Conservation (phyloP, 2,329 filamentous ascomycete genomes). For the Sporothrix inflata region DNA sequence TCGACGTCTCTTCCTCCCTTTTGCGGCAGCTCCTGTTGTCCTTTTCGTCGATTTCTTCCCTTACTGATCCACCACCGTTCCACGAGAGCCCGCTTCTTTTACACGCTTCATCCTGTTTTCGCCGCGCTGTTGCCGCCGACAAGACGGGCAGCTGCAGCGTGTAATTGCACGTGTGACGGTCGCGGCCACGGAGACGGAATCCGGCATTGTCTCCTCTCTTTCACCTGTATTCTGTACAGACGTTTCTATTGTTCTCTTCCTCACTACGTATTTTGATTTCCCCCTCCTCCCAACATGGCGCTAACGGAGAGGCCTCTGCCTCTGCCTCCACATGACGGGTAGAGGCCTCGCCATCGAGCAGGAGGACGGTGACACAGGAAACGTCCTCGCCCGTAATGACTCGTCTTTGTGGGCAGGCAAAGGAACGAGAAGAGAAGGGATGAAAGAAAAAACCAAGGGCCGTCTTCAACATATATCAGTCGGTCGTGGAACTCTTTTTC, state of each 20-base stretch:
- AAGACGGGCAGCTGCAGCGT: background rate
- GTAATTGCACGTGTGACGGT: slow-evolving; percentile 4
- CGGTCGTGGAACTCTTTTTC: background rate
- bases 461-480: background rate
- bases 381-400: background rate
- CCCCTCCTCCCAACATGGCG: background rate
- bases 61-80: background rate
- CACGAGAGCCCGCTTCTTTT: no score
- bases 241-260: background rate
- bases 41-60: background rate
- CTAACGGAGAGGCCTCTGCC: background rate
- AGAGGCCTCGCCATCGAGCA: background rate
- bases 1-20: background rate
- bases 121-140: background rate
- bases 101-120: background rate
- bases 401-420: background rate
- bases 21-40: no score
- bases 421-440: background rate
- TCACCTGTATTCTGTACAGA: background rate
- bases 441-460: background rate
- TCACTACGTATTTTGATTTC: background rate
- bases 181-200: background rate
- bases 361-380: background rate
- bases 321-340: background rate
- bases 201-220: background rate